Base-by-base conservation (phyloP, 345 rosid genomes). In the Salix exigua region DNA sequence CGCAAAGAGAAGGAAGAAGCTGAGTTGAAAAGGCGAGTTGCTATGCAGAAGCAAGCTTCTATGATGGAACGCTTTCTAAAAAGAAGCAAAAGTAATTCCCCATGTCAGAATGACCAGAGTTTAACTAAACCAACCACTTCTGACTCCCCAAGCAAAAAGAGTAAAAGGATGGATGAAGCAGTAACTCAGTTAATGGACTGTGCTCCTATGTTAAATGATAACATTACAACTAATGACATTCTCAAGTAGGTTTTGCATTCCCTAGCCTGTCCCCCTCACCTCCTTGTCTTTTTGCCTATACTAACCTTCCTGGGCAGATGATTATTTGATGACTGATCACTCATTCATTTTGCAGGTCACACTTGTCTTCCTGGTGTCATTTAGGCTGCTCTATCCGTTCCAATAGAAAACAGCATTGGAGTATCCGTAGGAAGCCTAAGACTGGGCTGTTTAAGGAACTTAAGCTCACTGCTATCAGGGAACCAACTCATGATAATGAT, bases 31-130 rank as follows among this genome's bases (percentile, higher is more conserved):
- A 89, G 77, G 84, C 84, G 84, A 75, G 86, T 73, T 77, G 80
- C 88, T 31, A 71, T 93, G 26, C 85, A 89, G 79, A 96, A 88
- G 88, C 98, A 96, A 79, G 99, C 97, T 73, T 96, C 97, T 44
- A 77, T 93, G 31, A 92, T 96, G 99, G 96, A 96, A 71, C 86
- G 88, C 33, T 93, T 96, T 82, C 92, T 92, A 33, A 93, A 90
- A 77, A 88, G 85, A 75, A 81, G 81, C 72, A 91, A 89, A 87
- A 84, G 77, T 64, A 76, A 14, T 75, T 79, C 88, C 37, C 66
- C 77, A 10, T 23, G 75, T 73, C 84, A 74, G 72, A 68, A 76
- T 66, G 88, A 84, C 28, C 82, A 51, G 77, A 71, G 84, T 75
- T 82, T 84, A 12, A 40, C 68, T 73, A 82, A 76, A 70, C 77